Base-by-base conservation (phyloP, 768 basidiomycete genomes). In the Paxillus ammoniavirescens region DNA sequence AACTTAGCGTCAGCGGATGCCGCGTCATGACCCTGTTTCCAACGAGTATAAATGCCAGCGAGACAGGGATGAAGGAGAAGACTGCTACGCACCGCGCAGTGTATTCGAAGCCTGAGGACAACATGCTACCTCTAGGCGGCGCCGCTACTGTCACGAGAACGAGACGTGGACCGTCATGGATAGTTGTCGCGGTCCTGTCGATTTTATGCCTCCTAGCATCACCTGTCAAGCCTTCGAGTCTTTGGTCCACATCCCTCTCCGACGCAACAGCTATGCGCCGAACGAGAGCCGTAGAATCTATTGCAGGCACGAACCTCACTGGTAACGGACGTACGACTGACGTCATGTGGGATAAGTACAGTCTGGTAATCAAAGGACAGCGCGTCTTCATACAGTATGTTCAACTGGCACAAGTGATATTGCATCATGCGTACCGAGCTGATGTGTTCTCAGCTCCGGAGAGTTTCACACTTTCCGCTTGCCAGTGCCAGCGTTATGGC, bases 401-500 rank as follows among this genome's bases (percentile, higher is more conserved):
- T 33, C 37, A 28, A 5, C 49, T n/a, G n/a, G n/a, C 56, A 13
- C 45, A 47, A 46, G 47, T 46, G 52, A 8, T 13, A 31, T 13
- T 15, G 4, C 45, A 9, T 14, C 9, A 17, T 26, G 17, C 49
- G 41, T 13, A 31, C 36, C 47, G 26, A 40, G 15, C 37, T 36
- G 52, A 40, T 40, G 38, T 48, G 21, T 47, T 17, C 23, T 38
- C 54, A 91, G 90, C 61, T 89, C 88, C 0, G 91, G 91, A 53
- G 91, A 92, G 67, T 90, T 91, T 66, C 91, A 92, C 61, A 82
- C 89, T 0, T 93, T 89, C 73, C 82, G 89, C 21, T 71, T 93
- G 8, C 91, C 89, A 9, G 86, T 91, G 0, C 89, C 87, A 14
- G 82, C 82, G 3, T 68, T 93, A 51, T 93, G 91, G 90, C 77